Evolutionary conservation across 495 filamentous ascomycete species (phyloP), one percentile per base, ranked within the genome.

Genomic region (Aspergillus indologenus): DNA sequence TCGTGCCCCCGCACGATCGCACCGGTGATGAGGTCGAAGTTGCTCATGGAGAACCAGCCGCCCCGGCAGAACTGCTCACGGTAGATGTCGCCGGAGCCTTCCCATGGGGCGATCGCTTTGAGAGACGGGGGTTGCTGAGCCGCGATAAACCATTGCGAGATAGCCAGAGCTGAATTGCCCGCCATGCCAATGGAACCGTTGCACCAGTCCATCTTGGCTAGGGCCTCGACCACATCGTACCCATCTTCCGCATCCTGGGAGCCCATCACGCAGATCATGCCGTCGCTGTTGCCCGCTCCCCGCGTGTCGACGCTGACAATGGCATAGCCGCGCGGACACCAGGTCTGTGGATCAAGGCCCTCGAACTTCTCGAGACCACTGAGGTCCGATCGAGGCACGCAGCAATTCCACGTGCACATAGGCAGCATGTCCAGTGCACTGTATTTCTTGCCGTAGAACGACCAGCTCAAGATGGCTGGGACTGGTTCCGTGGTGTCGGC

Each of bases 31-130:
- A 71, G 57, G 23, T 72, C 65, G 49, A 66, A 71, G 18, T 68
- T 66, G 46, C 59, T 61, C 64, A 61, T 68, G 44, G 21, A 62
- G 57, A 64, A 68, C 31, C 67, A 59, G 11, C 74, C 75, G 8
- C 76, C 75, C 0, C 71, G 63, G 18, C 63, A 64, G 43, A 74
- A 63, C 11, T 68, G 67, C 20, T 79, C 76, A 12, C 75, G 71
- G 53, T 76, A 81, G n/a, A 78, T 59, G 61, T 80, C 77, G 3
- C 64, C 65, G 45, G 61, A 71, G 0, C 74, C 76, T 58, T 80
- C 77, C 79, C 78, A 80, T 0, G 78, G 79, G 1, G 78, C 71
- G 46, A 80, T 77, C 0, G 73, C 73, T 21, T 72, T 71, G 8
- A 81, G 62, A 0, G 70, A 70, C 0, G 75, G 75, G 11, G 77